Conservation (phyloP, 2,329 filamentous ascomycete species). For the Rutstroemia sp. region DNA sequence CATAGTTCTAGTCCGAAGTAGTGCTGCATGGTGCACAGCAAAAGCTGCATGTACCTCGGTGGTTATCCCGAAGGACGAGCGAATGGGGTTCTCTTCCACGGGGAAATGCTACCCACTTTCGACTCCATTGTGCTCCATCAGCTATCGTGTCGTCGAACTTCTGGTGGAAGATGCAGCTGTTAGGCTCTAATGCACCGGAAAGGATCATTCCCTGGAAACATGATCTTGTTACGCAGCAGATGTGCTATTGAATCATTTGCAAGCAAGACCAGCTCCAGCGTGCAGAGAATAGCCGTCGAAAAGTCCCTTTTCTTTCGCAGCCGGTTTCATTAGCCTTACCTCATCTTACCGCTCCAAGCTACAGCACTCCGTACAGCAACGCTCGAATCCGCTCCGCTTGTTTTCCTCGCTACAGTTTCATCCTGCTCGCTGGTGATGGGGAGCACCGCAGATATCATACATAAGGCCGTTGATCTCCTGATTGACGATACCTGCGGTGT, state of each 20-base stretch:
- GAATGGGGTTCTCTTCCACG: neutral
- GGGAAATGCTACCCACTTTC: neutral
- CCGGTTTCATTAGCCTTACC: neutral
- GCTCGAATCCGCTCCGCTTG: neutral
- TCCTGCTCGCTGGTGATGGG: neutral
- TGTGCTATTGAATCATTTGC: conserved; percentile 3
- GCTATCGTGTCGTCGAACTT: conserved; percentile 9
- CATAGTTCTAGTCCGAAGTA: neutral
- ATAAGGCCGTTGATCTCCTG: neutral
- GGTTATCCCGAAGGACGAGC: neutral
- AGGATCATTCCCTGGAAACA: conserved; percentile 4
- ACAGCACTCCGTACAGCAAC: neutral
- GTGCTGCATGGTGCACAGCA: neutral
- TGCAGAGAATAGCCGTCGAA: neutral
- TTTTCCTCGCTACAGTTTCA: neutral
- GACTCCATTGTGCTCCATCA: neutral
- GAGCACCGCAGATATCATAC: neutral
- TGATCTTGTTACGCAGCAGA: neutral
- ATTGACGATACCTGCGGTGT: neutral
- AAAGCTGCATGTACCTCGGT: no score
- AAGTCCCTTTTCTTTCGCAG: neutral
- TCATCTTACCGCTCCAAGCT: neutral
- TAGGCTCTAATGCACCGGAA: conserved; percentile 3
- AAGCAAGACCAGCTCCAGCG: neutral
- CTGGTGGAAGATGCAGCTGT: conserved; percentile 1